Base-by-base conservation (phyloP, 371 early-diverging fungal genomes). In the Zancudomyces culisetae region DNA sequence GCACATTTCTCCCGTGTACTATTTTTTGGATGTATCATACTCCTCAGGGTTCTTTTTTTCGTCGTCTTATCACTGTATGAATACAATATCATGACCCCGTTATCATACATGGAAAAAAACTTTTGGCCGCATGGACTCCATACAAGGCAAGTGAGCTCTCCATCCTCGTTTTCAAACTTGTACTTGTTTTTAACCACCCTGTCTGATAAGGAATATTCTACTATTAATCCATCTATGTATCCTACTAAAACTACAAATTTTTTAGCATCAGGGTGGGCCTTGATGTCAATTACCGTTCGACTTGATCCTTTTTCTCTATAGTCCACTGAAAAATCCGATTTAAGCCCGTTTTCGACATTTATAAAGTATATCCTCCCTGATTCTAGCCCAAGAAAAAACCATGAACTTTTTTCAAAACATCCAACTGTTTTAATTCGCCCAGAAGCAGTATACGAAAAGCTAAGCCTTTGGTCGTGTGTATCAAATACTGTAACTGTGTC, bases 341-440 rank as follows among this genome's bases (percentile, higher is more conserved):
- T 66, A 43, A 46, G 51, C 1, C 61, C 63, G 8, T 48, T 51
- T 13, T 50, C 52, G 3, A 35, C 49, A 35, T 65, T 57, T 19
- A 66, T 57, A 65, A 66, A 63, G 40, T 66, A 66, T 42, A 65
- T 51, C 15, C 66, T 61, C n/a, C 66, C 66, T 18, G 39, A 30
- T 2, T 59, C 50, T 12, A 56, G 60, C 2, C 66, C 66, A 2
- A 66, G 43, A 12, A 65, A 23, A 42, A 66, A 47, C 66, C 66
- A 66, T 45, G 29, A 28, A 2, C 64, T 61, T 35, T 58, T 60
- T 3, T 54, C 27, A 27, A 66, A 29, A 27, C 53, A 30, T 42
- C 53, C 51, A 23, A 59, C 20, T 40, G 51, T 54, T 10, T 65
- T 59, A 10, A 65, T 56, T 35, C 43, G 23, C 1, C 54, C 35